Conservation (phyloP, 495 filamentous ascomycete species). For the Astrothelium macrocarpum region DNA sequence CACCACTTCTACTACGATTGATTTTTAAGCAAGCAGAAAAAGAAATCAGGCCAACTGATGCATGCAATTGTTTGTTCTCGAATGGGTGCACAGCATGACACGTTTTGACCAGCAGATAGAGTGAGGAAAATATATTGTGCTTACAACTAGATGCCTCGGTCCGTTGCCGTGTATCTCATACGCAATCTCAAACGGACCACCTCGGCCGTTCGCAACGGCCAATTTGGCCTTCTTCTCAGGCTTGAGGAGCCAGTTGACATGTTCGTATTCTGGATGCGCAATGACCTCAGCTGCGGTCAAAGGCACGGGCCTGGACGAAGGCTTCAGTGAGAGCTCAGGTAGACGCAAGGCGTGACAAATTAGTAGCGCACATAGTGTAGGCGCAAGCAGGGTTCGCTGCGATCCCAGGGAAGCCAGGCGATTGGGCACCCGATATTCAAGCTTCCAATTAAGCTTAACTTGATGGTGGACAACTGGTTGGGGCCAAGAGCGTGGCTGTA, state of each 20-base stretch:
- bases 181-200: conserved; percentile 59
- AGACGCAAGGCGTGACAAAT: background rate
- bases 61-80: background rate
- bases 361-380: background rate
- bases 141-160: conserved; percentile 48
- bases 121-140: background rate
- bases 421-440: background rate
- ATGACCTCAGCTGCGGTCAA: conserved; percentile 38
- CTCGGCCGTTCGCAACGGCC: conserved; percentile 53
- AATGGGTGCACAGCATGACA: background rate
- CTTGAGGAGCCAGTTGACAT: conserved; percentile 54
- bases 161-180: conserved; percentile 76
- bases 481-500: background rate
- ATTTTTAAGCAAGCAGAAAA: background rate
- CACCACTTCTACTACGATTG: background rate
- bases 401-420: background rate
- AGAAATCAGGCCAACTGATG: background rate
- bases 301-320: conserved; percentile 13
- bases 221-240: conserved; percentile 47
- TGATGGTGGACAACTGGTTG: background rate
- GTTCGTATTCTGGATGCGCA: conserved; percentile 41
- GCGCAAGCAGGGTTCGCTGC: background rate
- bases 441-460: background rate
- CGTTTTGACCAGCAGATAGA: background rate
- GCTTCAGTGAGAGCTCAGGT: background rate